A percentile compares a stretch with the other conserved stretches of the same genome.
Conservation (phyloP, 805 yeast species). For the Monosporozyma aerobia region DNA sequence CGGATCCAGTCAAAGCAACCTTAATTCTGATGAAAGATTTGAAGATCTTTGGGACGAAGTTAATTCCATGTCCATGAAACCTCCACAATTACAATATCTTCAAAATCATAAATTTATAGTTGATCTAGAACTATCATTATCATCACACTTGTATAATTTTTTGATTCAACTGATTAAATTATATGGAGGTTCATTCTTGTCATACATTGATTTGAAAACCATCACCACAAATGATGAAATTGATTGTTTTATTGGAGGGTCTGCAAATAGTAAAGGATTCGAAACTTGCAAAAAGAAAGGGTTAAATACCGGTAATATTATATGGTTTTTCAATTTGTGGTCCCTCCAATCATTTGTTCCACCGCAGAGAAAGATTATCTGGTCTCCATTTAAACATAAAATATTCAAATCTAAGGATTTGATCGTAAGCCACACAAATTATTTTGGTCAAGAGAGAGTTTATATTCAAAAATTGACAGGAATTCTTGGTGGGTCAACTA, state of each 20-base stretch:
- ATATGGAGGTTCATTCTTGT: conserved; percentile 46
- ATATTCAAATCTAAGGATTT: conserved; percentile 46
- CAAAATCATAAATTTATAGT: conserved; percentile 41
- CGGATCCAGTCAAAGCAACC: neutral
- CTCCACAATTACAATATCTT: neutral
- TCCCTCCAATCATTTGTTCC: conserved; percentile 44
- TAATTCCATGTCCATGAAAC: neutral
- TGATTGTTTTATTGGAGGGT: conserved; percentile 52
- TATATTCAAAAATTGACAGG: conserved; percentile 57
- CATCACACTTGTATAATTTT: conserved; percentile 34
- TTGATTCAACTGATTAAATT: conserved; percentile 37
- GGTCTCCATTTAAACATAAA: conserved; percentile 50
- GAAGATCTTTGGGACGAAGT: conserved; percentile 9
- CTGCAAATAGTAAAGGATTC: conserved; percentile 50
- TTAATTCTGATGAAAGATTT: conserved; percentile 4
- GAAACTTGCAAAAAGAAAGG: conserved; percentile 32
- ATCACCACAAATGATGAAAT: conserved; percentile 21
- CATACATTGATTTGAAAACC: conserved; percentile 13
- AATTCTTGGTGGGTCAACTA: conserved; percentile 68
- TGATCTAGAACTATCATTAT: conserved; percentile 46
- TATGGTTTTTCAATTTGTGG: conserved; percentile 69
- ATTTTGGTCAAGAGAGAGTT: conserved; percentile 73
- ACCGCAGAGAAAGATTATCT: conserved; percentile 51
- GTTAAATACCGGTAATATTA: conserved; percentile 51
- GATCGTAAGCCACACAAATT: conserved; percentile 63